Evolutionary conservation across 2,329 filamentous ascomycete genomes (phyloP).

Genomic region (Tricladium varicosporioides): DNA sequence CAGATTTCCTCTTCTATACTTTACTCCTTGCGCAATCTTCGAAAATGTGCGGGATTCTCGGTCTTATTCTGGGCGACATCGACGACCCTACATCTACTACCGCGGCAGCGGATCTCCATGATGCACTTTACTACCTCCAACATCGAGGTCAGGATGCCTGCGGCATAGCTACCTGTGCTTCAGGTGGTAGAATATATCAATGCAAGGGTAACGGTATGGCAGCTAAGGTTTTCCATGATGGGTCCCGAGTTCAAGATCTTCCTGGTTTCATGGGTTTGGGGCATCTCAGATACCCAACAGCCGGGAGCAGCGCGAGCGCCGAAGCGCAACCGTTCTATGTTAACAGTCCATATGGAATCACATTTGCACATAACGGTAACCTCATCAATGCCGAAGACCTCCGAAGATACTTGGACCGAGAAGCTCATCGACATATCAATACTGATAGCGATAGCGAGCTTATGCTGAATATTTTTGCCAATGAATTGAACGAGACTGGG

Average conservation of each 20-base stretch:
- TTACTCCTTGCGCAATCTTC: neutral
- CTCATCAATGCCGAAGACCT: slow-evolving; percentile 74
- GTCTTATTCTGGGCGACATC: slow-evolving; percentile 57
- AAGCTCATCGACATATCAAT: slow-evolving; percentile 51
- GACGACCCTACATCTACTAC: slow-evolving; percentile 43
- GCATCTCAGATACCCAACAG: slow-evolving; percentile 87
- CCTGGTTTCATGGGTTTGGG: slow-evolving; percentile 85
- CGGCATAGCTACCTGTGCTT: slow-evolving; percentile 74
- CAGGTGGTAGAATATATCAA: slow-evolving; percentile 78
- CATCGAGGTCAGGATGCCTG: slow-evolving; percentile 82
- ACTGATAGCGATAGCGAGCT: slow-evolving; percentile 86
- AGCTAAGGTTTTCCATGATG: slow-evolving; percentile 79
- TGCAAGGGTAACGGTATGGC: slow-evolving; percentile 91
- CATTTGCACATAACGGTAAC: slow-evolving; percentile 83
- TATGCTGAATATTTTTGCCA: slow-evolving; percentile 85
- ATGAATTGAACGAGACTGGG: slow-evolving; percentile 75
- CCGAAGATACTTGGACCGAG: slow-evolving; percentile 48
- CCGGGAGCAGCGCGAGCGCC: slow-evolving; percentile 77
- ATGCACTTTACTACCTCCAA: slow-evolving; percentile 69
- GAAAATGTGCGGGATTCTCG: slow-evolving; percentile 62
- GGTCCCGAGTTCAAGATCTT: slow-evolving; percentile 68
- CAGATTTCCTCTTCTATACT: neutral
- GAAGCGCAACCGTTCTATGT: slow-evolving; percentile 94
- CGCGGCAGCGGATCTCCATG: slow-evolving; percentile 66
- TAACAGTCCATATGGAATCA: slow-evolving; percentile 81